A percentile compares a stretch with the other conserved stretches of the same genome.
Evolutionary conservation across 805 yeast genomes (phyloP).

Genomic region (Metschnikowia sp.): DNA sequence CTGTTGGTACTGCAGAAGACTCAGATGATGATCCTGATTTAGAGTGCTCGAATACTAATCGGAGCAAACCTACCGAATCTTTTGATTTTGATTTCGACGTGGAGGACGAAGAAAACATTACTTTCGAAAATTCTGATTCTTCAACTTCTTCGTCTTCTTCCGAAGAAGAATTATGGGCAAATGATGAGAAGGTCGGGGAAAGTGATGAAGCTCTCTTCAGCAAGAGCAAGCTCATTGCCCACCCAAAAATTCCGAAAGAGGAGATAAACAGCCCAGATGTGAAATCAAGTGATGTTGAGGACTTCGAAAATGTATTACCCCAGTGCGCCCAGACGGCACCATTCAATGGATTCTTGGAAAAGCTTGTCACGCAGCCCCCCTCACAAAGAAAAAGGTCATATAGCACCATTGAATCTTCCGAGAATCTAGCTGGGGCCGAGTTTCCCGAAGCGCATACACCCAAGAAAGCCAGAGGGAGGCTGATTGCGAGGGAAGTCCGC

Average conservation of each 20-base stretch:
- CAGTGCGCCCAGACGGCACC: no score
- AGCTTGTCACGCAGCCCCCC: no score
- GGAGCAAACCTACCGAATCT: neutral
- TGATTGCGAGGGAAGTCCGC: conserved; percentile 27
- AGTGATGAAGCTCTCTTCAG: no score
- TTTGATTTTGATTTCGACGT: neutral
- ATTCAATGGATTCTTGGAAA: no score
- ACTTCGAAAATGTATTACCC: no score
- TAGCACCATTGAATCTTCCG: neutral
- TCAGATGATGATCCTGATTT: no score
- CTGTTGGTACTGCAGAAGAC: no score
- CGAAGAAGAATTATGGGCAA: neutral
- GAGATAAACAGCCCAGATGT: no score
- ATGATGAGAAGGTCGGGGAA: neutral
- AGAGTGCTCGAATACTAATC: no score
- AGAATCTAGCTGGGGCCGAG: neutral
- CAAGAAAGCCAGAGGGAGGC: conserved; percentile 18
- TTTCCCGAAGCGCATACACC: neutral
- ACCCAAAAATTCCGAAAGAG: no score
- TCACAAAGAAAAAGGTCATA: conserved; percentile 1
- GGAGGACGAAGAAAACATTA: conserved; percentile 1
- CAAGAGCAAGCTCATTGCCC: no score
- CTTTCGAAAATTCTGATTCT: neutral
- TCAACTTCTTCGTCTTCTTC: neutral
- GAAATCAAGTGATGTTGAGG: no score